Conservation (phyloP, 1,139 yeast species). For the Geotrichum armillariae region DNA sequence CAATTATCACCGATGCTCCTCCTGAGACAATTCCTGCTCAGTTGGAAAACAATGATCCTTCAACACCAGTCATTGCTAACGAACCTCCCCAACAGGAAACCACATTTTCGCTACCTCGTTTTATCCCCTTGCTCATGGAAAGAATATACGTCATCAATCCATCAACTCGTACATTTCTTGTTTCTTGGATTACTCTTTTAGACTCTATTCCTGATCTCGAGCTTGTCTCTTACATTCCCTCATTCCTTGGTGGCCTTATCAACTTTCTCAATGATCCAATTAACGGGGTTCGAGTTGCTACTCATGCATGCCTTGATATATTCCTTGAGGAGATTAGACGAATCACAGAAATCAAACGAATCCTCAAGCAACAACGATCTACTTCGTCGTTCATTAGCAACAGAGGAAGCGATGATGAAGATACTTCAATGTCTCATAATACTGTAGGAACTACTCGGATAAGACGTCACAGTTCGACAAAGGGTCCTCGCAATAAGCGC, state of each 20-base stretch:
- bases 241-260: conserved; percentile 82
- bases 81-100: conserved; percentile 41
- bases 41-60: conserved; percentile 30
- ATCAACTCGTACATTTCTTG: conserved; percentile 84
- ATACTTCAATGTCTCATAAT: conserved; percentile 11
- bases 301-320: conserved; percentile 72
- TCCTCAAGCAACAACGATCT: conserved; percentile 20
- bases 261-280: conserved; percentile 81
- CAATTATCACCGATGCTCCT: conserved; percentile 56
- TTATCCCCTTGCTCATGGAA: conserved; percentile 86
- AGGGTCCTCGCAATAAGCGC: not conserved
- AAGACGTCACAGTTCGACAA: conserved; percentile 3
- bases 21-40: conserved; percentile 45
- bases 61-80: conserved; percentile 28
- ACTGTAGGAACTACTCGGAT: conserved; percentile 14
- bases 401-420: conserved; percentile 7
- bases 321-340: conserved; percentile 79
- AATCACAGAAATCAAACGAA: conserved; percentile 65
- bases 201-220: conserved; percentile 94
- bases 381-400: conserved; percentile 7
- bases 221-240: conserved; percentile 81
- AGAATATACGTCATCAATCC: conserved; percentile 92
- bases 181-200: conserved; percentile 87
- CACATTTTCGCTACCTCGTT: conserved; percentile 84
- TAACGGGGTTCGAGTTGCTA: conserved; percentile 83